Base-by-base conservation (phyloP, 2,329 filamentous ascomycete genomes). In the Ophiostoma sp. region DNA sequence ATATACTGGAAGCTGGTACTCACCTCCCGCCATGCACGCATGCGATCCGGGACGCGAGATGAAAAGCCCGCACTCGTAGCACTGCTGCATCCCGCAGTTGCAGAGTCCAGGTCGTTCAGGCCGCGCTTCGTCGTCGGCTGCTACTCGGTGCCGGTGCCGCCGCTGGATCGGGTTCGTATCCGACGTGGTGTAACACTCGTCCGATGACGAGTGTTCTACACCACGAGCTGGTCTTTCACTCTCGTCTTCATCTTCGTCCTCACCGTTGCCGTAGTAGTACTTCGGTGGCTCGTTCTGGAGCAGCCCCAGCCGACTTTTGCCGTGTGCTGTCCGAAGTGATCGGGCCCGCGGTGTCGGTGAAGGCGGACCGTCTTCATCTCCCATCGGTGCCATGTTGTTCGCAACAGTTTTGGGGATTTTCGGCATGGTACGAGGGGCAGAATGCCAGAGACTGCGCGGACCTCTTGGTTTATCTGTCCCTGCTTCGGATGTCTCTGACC, bases 81-180 rank as follows among this genome's bases (percentile, higher is more conserved):
- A 70, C 66, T 70, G 69, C 66, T 67, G 67, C 62, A 70, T 70
- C 9, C 69, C 67, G 41, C 67, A 70, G 63, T 45, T 36, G 58
- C 69, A 69, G n/a, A 67, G 5, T 14, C 60, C 69, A 5, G 44
- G 14, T 5, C 18, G 40, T 18, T n/a, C 40, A 42, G 60, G 40
- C 60, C 7, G 60, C 16, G n/a, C 40, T 16, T 18, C 18, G 38
- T 52, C 64, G 58, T 66, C 47, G 2, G 9, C 38, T 4, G n/a
- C 88, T 75, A 79, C 83, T 0, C 80, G 87, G 70, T 91, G 87
- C 86, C 78, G 88, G n/a, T 90, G 89, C 69, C 83, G 62, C 42
- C 63, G 27, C 27, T 18, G 65, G 16, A 63, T 58, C 11, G 65
- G 62, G 87, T 76, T 85, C 82, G 72, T 87, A 68, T 62, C 67